Evolutionary conservation across 2,329 filamentous ascomycete genomes (phyloP), one percentile per base, ranked within the genome.

Genomic region (Erysiphe neolycopersici): DNA sequence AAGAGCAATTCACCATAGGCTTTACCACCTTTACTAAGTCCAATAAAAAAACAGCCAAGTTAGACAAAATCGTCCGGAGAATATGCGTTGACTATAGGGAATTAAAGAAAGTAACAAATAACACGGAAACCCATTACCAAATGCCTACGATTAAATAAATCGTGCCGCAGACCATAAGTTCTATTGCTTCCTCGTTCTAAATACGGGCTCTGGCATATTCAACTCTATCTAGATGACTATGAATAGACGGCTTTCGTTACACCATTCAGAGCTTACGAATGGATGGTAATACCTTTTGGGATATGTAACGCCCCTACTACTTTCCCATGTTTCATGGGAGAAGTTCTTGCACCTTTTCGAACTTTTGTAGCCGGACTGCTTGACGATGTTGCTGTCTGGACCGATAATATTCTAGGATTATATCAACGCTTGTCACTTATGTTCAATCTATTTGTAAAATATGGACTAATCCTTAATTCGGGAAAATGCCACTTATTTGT

Each of bases 291-390:
- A 16, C 36, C 36, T 4, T 38, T 47, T 26, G 8, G 22, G 22
- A 4, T 26, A 9, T 26, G 8, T 6, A 26, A 26, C 22, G 22
- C 22, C 22, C 22, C 18, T 14, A 22, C 43, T 2, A 43, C 39
- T 3, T 47, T 39, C 18, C 43, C 43, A 38, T n/a, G 18, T 16
- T 41, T 41, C 16, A 41, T 41, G 18, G 38, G 30, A 41, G 38
- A 41, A 41, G 13, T 41, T 8, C 16, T 41, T 4, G 18, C 30
- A n/a, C 18, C 22, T 4, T 41, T 26, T 14, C 16, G 18, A 9
- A 1, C 14, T 29, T 29, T 26, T 6, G 12, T 29, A 8, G 38
- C 38, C 4, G 17, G 19, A 14, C 19, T 41, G 13, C 12, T 41
- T 1, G 38, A 41, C 26, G 22, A 41, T 30, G 11, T 14, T 3